These are phyloP conservation scores for Waltergamsia citrina DNA, from an alignment of 2,329 filamentous ascomycete genomes.

Conservation along the genomic window DNA sequence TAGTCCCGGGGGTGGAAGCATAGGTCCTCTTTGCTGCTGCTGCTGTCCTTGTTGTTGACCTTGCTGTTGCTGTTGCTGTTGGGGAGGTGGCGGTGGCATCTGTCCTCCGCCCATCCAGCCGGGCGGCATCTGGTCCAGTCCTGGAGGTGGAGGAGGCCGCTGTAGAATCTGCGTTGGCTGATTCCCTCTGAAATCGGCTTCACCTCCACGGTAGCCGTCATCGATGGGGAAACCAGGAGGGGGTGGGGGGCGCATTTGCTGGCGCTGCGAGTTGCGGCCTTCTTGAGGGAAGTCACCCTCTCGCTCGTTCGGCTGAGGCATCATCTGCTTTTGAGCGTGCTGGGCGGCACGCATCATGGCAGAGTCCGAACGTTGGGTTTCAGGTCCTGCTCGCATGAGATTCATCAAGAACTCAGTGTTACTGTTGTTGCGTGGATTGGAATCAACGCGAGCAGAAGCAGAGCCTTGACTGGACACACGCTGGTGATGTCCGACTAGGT, in stretches of 20 bases:
- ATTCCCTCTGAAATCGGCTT: slow-evolving; percentile 36
- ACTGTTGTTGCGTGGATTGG: slow-evolving; percentile 38
- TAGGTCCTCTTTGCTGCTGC: slow-evolving; percentile 27
- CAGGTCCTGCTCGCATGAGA: slow-evolving; percentile 55
- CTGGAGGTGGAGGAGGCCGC: slow-evolving; percentile 50
- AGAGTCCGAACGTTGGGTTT: slow-evolving; percentile 42
- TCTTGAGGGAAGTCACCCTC: slow-evolving; percentile 34
- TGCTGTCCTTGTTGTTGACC: slow-evolving; percentile 9
- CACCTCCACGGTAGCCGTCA: slow-evolving; percentile 39
- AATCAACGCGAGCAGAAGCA: slow-evolving; percentile 32
- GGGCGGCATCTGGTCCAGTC: slow-evolving; percentile 50
- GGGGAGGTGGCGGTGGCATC: slow-evolving; percentile 21
- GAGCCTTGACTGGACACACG: slow-evolving; percentile 41
- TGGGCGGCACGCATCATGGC: slow-evolving; percentile 32
- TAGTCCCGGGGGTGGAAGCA: slow-evolving; percentile 54
- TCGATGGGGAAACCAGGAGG: slow-evolving; percentile 43
- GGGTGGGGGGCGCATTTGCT: slow-evolving; percentile 32
- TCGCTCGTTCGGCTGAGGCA: slow-evolving; percentile 36
- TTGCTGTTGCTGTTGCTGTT: slow-evolving; percentile 17
- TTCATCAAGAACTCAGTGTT: slow-evolving; percentile 82
- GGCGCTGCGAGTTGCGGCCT: slow-evolving; percentile 23
- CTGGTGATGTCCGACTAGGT: slow-evolving; percentile 50
- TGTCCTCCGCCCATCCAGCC: slow-evolving; percentile 41
- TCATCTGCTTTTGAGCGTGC: slow-evolving; percentile 23
- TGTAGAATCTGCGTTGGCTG: slow-evolving; percentile 57